Percentiles rank a stretch among this genome's conserved stretches.
Conservation (phyloP, 192 early-diverging fungal species). For the Mortierella alpina region DNA sequence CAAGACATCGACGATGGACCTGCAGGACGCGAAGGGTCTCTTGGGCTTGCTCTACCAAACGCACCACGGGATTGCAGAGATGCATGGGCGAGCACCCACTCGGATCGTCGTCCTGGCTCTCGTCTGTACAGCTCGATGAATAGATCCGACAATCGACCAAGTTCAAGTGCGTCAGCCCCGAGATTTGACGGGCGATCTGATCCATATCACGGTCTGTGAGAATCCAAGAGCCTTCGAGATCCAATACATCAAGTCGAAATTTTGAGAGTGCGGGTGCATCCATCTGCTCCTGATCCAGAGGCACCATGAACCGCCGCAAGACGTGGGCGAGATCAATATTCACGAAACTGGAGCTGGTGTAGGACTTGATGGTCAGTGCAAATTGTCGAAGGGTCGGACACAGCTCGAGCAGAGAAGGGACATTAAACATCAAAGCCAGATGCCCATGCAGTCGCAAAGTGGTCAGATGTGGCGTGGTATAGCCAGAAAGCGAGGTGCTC, state of each 20-base stretch:
- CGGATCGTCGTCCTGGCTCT: background rate
- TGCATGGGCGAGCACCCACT: too few species aligned
- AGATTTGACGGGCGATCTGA: conserved; percentile 8
- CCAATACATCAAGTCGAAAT: conserved; percentile 2
- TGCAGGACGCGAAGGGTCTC: conserved; percentile 3
- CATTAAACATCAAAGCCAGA: conserved; percentile 23
- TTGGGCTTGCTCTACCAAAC: conserved; percentile 7
- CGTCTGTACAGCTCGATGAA: too few species aligned
- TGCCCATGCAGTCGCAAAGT: conserved; percentile 22
- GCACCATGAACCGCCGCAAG: conserved; percentile 15
- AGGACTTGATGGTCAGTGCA: conserved; percentile 15
- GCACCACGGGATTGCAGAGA: background rate
- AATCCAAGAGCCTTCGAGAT: conserved; percentile 27
- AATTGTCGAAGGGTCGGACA: conserved; percentile 12
- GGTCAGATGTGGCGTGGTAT: conserved; percentile 6
- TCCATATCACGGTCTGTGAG: conserved; percentile 10
- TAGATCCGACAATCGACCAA: conserved; percentile 27
- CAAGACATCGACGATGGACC: conserved; percentile 23
- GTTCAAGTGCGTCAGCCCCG: conserved; percentile 1
- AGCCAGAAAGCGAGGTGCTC: conserved; percentile 3
- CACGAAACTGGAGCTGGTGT: conserved; percentile 31
- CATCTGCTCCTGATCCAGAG: background rate
- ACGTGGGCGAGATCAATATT: conserved; percentile 10
- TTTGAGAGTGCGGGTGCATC: background rate
- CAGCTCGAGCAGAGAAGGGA: conserved; percentile 15